These are phyloP conservation scores for Spergularia azorica DNA, from an alignment of 179 eudicot genomes.

Conservation along the genomic window DNA sequence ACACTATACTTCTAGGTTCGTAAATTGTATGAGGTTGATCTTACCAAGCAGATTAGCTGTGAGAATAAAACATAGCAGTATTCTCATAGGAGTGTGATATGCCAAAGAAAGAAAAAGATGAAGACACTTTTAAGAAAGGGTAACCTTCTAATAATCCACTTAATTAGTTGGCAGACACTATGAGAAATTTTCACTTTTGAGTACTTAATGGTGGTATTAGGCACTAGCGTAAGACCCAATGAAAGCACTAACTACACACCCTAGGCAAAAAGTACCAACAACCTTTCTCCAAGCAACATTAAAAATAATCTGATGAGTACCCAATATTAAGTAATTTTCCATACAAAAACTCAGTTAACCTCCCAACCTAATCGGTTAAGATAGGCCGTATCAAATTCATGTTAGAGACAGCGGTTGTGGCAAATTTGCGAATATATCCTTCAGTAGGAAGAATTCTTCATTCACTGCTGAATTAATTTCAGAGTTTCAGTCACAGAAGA, in stretches of 20 bases:
- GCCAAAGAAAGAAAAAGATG: constrained; percentile 19
- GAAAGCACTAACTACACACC: constrained; percentile 7
- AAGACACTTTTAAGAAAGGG: constrained; percentile 18
- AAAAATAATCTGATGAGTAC: constrained; percentile 3
- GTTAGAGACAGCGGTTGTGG: not conserved
- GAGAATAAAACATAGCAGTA: constrained; percentile 23
- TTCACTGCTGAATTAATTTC: not conserved
- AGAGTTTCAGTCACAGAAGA: not conserved
- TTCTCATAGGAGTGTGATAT: constrained; percentile 28
- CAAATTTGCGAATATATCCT: not conserved
- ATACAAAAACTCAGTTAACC: not conserved
- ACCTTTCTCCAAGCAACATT: constrained; percentile 15
- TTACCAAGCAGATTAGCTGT: constrained; percentile 15
- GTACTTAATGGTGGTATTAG: constrained; percentile 12
- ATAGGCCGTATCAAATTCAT: not conserved
- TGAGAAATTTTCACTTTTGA: constrained; percentile 12
- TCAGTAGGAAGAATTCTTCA: not conserved
- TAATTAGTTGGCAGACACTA: constrained; percentile 20
- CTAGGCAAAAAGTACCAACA: not conserved
- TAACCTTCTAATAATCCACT: constrained; percentile 24
- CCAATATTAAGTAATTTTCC: not conserved
- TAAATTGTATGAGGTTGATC: constrained; percentile 8
- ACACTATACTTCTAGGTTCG: constrained; percentile 12
- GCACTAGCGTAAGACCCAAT: constrained; percentile 24
- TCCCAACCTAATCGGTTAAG: not conserved